Conservation (phyloP, 495 filamentous ascomycete species). For the Neurospora sp. region DNA sequence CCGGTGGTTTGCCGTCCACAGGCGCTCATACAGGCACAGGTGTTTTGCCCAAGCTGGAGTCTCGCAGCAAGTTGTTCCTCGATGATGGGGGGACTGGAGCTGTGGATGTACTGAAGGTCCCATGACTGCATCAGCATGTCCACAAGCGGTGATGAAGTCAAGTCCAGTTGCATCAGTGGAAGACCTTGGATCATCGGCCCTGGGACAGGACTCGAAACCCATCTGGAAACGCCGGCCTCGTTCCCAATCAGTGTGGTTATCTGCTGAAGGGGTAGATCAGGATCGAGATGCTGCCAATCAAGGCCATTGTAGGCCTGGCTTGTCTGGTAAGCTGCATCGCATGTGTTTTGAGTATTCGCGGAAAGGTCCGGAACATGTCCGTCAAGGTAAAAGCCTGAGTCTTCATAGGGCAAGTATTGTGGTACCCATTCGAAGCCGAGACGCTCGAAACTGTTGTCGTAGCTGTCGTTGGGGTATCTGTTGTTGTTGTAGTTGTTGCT, state of each 20-base stretch:
- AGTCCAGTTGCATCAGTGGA: not conserved
- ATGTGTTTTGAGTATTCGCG: not conserved
- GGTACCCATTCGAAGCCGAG: not conserved
- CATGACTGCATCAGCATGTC: not conserved
- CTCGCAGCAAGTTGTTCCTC: not conserved
- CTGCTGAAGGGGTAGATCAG: not conserved
- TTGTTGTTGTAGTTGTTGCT: not conserved
- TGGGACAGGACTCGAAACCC: not conserved
- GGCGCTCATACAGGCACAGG: not conserved
- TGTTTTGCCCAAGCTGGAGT: not conserved
- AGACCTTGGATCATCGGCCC: not conserved
- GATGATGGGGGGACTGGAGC: not conserved
- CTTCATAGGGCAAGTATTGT: not conserved
- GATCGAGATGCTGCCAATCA: not conserved
- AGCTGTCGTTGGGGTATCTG: too few species aligned
- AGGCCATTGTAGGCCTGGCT: not conserved
- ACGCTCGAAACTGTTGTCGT: not conserved
- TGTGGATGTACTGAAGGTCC: not conserved
- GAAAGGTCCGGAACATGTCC: not conserved
- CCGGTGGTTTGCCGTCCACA: not conserved
- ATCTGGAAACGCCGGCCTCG: not conserved
- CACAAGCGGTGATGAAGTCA: not conserved
- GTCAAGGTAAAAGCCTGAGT: not conserved
- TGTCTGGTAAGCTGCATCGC: not conserved
- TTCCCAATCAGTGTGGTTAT: not conserved